A percentile compares a stretch with the other conserved stretches of the same genome.
phyloP scores from a whole-genome alignment of 2,329 filamentous ascomycete genomes.

The Xylariales sp. region DNA sequence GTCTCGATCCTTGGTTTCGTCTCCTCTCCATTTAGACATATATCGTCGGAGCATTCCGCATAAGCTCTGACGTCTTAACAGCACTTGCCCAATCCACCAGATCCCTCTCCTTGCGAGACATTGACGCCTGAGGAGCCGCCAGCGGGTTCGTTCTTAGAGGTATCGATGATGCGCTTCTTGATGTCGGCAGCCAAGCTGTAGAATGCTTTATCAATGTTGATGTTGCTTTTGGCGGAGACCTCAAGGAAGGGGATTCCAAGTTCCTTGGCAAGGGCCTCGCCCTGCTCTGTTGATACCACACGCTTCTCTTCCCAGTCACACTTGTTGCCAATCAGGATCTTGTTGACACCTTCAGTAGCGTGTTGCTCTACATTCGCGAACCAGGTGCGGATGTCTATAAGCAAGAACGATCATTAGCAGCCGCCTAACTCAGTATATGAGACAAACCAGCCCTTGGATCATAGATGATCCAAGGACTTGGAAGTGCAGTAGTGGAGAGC shows the following conservation, averaged over 20 bases:
- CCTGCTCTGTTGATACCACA: constrained; percentile 86
- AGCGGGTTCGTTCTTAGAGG: constrained; percentile 69
- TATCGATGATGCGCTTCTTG: constrained; percentile 97
- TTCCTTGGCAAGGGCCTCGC: constrained; percentile 90
- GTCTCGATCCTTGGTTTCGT: no score
- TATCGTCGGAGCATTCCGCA: no score
- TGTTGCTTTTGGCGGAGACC: constrained; percentile 97
- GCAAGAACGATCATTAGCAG: no score
- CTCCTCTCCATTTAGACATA: no score
- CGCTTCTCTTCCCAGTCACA: constrained; percentile 99
- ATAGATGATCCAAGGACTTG: no score
- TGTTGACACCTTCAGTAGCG: constrained; percentile 97
- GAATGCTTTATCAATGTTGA: constrained; percentile 99
- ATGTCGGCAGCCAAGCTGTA: constrained; percentile 93
- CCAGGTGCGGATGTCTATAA: constrained; percentile 97
- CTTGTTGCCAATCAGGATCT: constrained; percentile 99
- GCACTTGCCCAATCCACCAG: constrained; percentile 63
- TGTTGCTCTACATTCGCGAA: constrained; percentile 99
- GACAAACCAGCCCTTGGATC: no score
- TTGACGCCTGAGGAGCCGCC: constrained; percentile 56
- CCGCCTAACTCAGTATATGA: no score
- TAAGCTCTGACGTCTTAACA: no score
- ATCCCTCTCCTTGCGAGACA: constrained; percentile 59
- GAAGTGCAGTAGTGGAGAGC: constrained; percentile 11
- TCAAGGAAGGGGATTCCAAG: constrained; percentile 97